Evolutionary conservation across 169 alveolate genomes (phyloP).

Genomic region (Plasmodium cynomolgi): DNA sequence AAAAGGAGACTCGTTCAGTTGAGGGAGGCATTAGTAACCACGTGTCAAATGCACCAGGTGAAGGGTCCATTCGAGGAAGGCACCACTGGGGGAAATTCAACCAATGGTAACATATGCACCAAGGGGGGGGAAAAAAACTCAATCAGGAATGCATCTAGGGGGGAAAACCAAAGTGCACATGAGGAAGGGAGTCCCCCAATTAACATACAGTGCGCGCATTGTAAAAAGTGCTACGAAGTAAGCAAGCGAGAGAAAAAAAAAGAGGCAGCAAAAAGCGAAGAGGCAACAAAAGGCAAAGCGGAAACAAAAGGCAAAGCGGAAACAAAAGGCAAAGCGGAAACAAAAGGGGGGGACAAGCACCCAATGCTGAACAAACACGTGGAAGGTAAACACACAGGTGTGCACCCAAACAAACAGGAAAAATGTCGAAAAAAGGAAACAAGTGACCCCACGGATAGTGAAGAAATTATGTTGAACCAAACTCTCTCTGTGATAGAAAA

Average conservation of each 20-base stretch:
- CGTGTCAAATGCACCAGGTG: neutral
- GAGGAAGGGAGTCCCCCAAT: neutral
- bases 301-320: neutral
- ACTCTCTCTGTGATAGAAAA: neutral
- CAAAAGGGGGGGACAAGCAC: neutral
- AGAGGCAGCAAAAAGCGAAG: neutral
- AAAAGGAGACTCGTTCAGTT: slow-evolving; percentile 17
- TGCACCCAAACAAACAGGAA: neutral
- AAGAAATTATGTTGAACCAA: neutral
- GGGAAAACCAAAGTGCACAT: neutral
- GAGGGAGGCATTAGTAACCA: neutral
- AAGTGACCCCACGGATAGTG: neutral
- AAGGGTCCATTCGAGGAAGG: neutral
- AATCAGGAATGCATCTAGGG: neutral
- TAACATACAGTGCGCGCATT: neutral
- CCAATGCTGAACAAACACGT: neutral
- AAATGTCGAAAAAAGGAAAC: neutral
- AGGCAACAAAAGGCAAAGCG: too few relatives aligned
- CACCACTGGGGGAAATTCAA: neutral
- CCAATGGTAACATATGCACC: neutral
- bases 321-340: neutral
- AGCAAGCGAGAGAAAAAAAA: neutral
- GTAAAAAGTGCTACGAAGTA: neutral
- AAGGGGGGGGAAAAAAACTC: neutral
- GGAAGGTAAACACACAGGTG: neutral